Percentiles rank a stretch among this genome's conserved stretches.
Evolutionary conservation across 2,329 filamentous ascomycete genomes (phyloP).

Genomic region (Talaromyces sp.): DNA sequence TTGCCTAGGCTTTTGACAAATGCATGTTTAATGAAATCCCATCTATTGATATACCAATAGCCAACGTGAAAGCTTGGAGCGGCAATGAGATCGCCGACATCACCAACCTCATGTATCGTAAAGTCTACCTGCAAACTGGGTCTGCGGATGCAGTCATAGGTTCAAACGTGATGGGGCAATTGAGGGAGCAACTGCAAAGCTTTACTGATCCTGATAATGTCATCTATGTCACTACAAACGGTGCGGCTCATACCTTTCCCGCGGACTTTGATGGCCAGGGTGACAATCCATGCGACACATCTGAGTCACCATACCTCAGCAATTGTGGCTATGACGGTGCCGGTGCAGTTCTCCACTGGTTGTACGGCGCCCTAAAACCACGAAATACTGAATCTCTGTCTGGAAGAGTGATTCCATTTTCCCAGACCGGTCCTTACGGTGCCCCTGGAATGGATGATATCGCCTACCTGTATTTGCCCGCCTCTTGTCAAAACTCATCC

Average conservation of each 20-base stretch:
- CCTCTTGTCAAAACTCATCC: slow-evolving; percentile 8
- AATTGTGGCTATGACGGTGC: slow-evolving; percentile 24
- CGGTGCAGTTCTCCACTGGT: slow-evolving; percentile 20
- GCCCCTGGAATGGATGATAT: slow-evolving; percentile 19
- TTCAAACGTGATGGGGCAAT: slow-evolving; percentile 20
- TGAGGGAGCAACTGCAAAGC: slow-evolving; percentile 15
- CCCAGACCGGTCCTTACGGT: slow-evolving; percentile 18
- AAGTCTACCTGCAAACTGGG: slow-evolving; percentile 19
- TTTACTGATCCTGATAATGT: slow-evolving; percentile 15
- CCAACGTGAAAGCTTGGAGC: slow-evolving; percentile 22
- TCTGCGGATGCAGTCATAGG: slow-evolving; percentile 18
- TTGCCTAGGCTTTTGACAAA: background rate
- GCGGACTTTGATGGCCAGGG: slow-evolving; percentile 19
- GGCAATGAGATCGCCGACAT: slow-evolving; percentile 18
- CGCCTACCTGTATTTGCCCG: slow-evolving; percentile 21
- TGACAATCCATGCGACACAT: slow-evolving; percentile 17
- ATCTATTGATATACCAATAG: slow-evolving; percentile 17
- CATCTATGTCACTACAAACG: slow-evolving; percentile 15
- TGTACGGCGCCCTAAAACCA: slow-evolving; percentile 18
- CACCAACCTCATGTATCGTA: slow-evolving; percentile 15
- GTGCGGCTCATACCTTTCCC: slow-evolving; percentile 21
- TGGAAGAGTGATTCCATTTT: slow-evolving; percentile 17
- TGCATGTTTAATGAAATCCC: slow-evolving; percentile 22
- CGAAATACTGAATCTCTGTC: slow-evolving; percentile 12
- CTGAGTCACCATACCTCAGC: slow-evolving; percentile 20